Evolutionary conservation across 1,284 basidiomycete species (phyloP), one percentile per base, ranked within the genome.

Genomic region (Ustilago sp.): DNA sequence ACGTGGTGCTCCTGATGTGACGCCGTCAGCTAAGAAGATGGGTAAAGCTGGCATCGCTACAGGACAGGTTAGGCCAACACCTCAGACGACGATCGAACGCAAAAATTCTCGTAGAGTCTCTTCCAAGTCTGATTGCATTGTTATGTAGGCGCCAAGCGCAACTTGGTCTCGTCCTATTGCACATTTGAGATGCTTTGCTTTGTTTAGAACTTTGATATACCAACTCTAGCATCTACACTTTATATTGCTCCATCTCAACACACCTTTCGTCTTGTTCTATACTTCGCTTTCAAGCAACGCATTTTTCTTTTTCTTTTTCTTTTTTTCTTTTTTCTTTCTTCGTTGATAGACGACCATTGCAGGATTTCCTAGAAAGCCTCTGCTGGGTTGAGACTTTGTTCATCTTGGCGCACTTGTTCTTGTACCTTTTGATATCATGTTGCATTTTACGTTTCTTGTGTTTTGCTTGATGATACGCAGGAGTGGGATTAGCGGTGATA

Each of bases 51-150:
- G 59, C 8, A 19, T 63, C 3, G 51, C 45, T 12, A 69, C 65
- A 17, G 69, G 72, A 5, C 72, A 69, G 36, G 60, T 55, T 23
- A 75, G 69, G 39, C 68, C 77, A 6, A 71, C 68, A 8, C 61
- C 65, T 6, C 64, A 59, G 15, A 48, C 62, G 9, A 55, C 63
- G 4, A 32, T 61, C 17, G 73, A 79, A 15, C 67, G 70, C 45
- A 73, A 73, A 50, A 76, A 70, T 39, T 76, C 73, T 19, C 63
- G 74, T 12, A 55, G 68, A 6, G 70, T 62, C 15, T 70, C 73
- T 35, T 62, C 66, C 48, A 79, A 74, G 63, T 48, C 68, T 15
- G 77, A 79, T 51, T 79, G 77, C 58, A 53, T 59, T 55, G 59
- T 79, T 38, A 73, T 75, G 73, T 79, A 50, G 48, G 31, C n/a